Evolutionary conservation across 805 yeast species (phyloP).

Genomic region (Jamesozyma hellenica): DNA sequence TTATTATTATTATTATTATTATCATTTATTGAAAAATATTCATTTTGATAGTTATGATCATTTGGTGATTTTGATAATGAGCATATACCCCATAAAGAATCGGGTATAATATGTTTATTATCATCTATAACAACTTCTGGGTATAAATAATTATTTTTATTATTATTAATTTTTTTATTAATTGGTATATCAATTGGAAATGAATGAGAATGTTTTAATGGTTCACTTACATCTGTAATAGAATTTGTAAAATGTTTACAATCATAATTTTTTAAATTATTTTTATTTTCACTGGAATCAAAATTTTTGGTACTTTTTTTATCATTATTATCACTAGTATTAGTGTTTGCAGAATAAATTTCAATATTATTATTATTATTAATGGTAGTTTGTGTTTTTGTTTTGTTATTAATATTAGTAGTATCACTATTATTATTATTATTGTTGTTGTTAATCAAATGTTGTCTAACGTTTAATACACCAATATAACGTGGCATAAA

Average conservation of each 20-base stretch:
- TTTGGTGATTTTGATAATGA: slow-evolving; percentile 35
- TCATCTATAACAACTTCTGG: slow-evolving; percentile 83
- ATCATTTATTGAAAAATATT: not conserved
- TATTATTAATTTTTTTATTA: not conserved
- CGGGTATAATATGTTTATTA: slow-evolving; percentile 85
- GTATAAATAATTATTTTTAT: slow-evolving; percentile 30
- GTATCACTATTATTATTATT: slow-evolving; percentile 20
- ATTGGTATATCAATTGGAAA: slow-evolving; percentile 7
- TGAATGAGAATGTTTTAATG: slow-evolving; percentile 15
- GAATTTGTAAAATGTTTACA: no score
- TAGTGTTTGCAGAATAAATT: no score
- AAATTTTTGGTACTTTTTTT: slow-evolving; percentile 3
- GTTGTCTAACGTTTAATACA: slow-evolving; percentile 81
- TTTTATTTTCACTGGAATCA: not conserved
- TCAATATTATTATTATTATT: not conserved
- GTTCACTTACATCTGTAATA: slow-evolving; percentile 2
- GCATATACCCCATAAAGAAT: slow-evolving; percentile 58
- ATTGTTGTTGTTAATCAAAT: slow-evolving; percentile 19
- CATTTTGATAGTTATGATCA: slow-evolving; percentile 12
- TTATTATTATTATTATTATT: no score
- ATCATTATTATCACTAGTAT: slow-evolving; percentile 8
- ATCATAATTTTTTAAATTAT: no score
- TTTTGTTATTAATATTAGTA: slow-evolving; percentile 13
- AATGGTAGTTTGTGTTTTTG: not conserved
- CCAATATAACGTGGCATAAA: slow-evolving; percentile 95